Conservation (phyloP, 1,284 basidiomycete genomes). For the Ceratobasidium sp. region DNA sequence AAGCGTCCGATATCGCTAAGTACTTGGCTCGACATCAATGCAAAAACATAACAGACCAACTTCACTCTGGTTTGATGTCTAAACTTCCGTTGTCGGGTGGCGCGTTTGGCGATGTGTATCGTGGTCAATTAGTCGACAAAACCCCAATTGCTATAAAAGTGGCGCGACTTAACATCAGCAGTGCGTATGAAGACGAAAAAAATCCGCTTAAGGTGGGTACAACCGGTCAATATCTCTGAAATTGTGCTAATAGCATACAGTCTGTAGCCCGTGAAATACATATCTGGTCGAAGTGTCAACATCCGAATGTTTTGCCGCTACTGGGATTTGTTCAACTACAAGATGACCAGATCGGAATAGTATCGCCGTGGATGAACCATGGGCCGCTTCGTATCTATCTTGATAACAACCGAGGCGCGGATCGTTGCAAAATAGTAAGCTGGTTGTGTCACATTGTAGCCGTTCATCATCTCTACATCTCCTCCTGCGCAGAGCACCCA, state of each 20-base stretch:
- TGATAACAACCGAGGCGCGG: neutral
- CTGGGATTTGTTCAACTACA: neutral
- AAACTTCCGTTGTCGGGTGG: neutral
- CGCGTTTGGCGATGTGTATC: slow-evolving; percentile 1
- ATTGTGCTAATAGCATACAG: neutral
- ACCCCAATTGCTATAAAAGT: neutral
- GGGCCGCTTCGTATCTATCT: neutral
- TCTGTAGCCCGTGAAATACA: neutral
- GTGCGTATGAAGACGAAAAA: neutral
- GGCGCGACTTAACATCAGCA: neutral
- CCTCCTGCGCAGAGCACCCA: neutral
- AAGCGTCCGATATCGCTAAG: neutral
- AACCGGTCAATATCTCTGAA: neutral
- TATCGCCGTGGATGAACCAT: slow-evolving; percentile 3
- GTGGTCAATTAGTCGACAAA: neutral
- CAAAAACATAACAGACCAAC: neutral
- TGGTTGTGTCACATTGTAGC: neutral
- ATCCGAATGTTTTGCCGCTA: slow-evolving; percentile 2
- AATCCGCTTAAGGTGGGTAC: slow-evolving; percentile 11
- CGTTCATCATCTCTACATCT: neutral
- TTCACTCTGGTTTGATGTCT: neutral
- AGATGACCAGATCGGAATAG: neutral
- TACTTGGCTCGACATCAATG: neutral
- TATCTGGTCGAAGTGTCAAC: slow-evolving; percentile 3
- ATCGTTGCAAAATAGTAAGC: neutral